Evolutionary conservation across 169 alveolate genomes (phyloP), one percentile per base, ranked within the genome.

Genomic region (Pseudocohnilembus persalinus): DNA sequence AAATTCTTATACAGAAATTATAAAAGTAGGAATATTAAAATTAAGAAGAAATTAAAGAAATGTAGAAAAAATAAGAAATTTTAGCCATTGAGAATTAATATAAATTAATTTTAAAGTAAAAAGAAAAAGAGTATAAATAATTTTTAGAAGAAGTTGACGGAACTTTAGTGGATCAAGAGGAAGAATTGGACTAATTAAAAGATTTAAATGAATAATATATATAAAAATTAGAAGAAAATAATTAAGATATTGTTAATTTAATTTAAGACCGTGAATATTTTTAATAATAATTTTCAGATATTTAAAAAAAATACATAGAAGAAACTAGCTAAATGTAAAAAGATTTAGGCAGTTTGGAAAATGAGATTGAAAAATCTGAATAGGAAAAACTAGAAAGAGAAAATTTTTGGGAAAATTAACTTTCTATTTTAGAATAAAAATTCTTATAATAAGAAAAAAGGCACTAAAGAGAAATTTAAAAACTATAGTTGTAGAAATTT

Each of bases 161-260:
- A 30, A 86, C 83, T 78, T 73, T 80, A 34, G 83, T 86, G 25
- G 87, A 86, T 28, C 80, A 87, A 73, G 92, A 87, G 33, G 73
- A 77, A 31, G 93, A 90, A 16, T 83, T 86, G 31, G 89, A 90
- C 29, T 74, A 83, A 29, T 80, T 90, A 27, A 85, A 85, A 33
- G 84, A 82, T 27, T 83, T 76, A 27, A 72, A 74, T 63, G 77
- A 76, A 30, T 31, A 49, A 16, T 49, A 75, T 28, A 65, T 81
- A 65, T 15, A 73, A 1, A 34, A 63, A 1, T 6, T 81, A 24
- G 84, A 81, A 29, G 25, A 32, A 15, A 28, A 81, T 27, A 26
- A 75, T 1, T 26, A 74, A n/a, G 29, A 81, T 31, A 81, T 76
- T 16, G 79, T n/a, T n/a, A n/a, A n/a, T n/a, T n/a, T n/a, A n/a